These are phyloP conservation scores for Metschnikowia borealis DNA, from an alignment of 805 yeast genomes.

Conservation along the genomic window DNA sequence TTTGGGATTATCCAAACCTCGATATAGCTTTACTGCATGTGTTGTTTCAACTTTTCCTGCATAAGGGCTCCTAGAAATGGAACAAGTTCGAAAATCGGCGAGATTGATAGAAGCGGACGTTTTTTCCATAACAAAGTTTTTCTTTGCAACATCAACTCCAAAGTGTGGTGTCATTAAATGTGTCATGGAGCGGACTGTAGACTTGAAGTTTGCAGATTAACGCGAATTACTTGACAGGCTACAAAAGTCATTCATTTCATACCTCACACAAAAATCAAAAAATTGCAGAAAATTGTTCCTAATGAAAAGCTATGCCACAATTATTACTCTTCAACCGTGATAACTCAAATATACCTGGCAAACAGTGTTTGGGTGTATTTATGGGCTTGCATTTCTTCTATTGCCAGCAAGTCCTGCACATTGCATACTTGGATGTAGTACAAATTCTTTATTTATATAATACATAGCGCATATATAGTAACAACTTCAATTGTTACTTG, in stretches of 20 bases:
- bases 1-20: no score
- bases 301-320: background rate
- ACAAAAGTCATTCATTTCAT: background rate
- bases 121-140: no score
- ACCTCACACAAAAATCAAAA: background rate
- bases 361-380: background rate
- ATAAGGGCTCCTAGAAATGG: no score
- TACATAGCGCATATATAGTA: background rate
- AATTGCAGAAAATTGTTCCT: background rate
- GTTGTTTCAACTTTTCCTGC: no score
- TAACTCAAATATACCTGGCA: background rate
- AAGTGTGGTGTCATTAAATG: background rate
- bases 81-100: no score
- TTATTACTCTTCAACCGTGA: background rate
- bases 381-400: background rate
- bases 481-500: slow-evolving; percentile 1
- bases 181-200: background rate
- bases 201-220: background rate
- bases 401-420: background rate
- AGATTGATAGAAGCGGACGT: no score
- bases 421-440: background rate
- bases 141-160: background rate
- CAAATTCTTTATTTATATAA: background rate
- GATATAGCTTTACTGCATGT: no score
- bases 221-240: background rate